These are phyloP conservation scores for Pleurotus platypus DNA, from an alignment of 768 basidiomycete species.

Conservation along the genomic window DNA sequence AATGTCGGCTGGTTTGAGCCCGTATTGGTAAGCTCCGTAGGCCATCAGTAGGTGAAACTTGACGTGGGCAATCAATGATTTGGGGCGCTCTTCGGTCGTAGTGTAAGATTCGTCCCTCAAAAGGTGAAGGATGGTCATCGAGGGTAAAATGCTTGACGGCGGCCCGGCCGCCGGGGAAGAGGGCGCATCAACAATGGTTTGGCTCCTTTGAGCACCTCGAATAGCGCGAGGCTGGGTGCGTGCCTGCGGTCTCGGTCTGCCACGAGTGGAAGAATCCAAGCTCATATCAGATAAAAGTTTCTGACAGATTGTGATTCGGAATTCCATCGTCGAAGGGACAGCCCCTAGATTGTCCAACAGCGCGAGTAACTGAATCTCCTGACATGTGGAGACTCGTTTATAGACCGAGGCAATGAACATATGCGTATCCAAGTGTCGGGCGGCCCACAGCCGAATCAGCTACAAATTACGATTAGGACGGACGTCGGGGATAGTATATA, in stretches of 20 bases:
- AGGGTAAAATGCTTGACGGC: constrained; percentile 13
- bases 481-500: constrained; percentile 10
- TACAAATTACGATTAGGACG: constrained; percentile 12
- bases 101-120: constrained; percentile 11
- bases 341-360: constrained; percentile 34
- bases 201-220: constrained; percentile 11
- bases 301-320: constrained; percentile 42
- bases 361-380: constrained; percentile 23
- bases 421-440: constrained; percentile 30
- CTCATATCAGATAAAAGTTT: constrained; percentile 16
- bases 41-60: constrained; percentile 38
- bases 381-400: constrained; percentile 24
- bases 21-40: constrained; percentile 30
- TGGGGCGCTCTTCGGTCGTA: constrained; percentile 7
- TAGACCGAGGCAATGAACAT: constrained; percentile 34
- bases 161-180: not conserved
- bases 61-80: constrained; percentile 17
- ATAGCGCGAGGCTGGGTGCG: constrained; percentile 22
- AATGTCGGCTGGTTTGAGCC: constrained; percentile 18
- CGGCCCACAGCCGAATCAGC: constrained; percentile 35
- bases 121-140: constrained; percentile 13
- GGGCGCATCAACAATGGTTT: constrained; percentile 5
- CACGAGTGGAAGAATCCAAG: not conserved
- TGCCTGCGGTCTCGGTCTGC: constrained; percentile 17
- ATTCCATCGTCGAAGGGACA: constrained; percentile 29